Evolutionary conservation across 2,329 filamentous ascomycete genomes (phyloP), one percentile per base, ranked within the genome.

Genomic region (Aspergillus unguis): DNA sequence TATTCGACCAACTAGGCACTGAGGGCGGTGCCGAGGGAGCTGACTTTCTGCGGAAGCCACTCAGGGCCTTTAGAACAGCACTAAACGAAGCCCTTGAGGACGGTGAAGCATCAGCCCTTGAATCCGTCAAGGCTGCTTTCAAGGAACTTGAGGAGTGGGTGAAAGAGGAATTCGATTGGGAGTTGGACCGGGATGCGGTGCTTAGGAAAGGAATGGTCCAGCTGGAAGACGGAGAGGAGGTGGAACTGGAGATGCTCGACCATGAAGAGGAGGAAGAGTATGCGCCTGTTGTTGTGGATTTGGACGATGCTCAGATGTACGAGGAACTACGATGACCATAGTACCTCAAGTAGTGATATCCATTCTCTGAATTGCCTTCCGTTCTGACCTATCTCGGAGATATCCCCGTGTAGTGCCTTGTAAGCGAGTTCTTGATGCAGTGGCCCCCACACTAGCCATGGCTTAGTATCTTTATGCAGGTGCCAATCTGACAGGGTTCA

Each of bases 241-340:
- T 86, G 3, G 81, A 84, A 58, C 74, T 86, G 73, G 81, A 83
- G 23, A 69, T 81, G 56, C 71, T 72, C 36, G 82, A 84, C 41
- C 42, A 44, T 11, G 80, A 81, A 61, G 82, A 85, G 48, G 82
- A 82, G 61, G 82, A 85, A 23, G 83, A 86, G 46, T 86, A 83
- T 74, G 83, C 83, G 29, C 84, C 84, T 23, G 71, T 79, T 35
- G 68, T 86, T 31, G 82, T 86, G 23, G 80, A 85, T 54, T 50
- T 73, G 41, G 69, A 55, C 11, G 65, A 23, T 4, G 26, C 23
- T 5, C 26, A 40, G 62, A 17, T 17, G 17, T 17, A 17, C 17
- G 31, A 54, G 25, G 44, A 10, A 25, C 32, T 28, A 11, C 44
- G 25, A 35, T 46, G 31, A 36, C 8, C 17, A 17, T 17, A 17